Evolutionary conservation across 2,329 filamentous ascomycete genomes (phyloP).

Genomic region (Calonectria montana): DNA sequence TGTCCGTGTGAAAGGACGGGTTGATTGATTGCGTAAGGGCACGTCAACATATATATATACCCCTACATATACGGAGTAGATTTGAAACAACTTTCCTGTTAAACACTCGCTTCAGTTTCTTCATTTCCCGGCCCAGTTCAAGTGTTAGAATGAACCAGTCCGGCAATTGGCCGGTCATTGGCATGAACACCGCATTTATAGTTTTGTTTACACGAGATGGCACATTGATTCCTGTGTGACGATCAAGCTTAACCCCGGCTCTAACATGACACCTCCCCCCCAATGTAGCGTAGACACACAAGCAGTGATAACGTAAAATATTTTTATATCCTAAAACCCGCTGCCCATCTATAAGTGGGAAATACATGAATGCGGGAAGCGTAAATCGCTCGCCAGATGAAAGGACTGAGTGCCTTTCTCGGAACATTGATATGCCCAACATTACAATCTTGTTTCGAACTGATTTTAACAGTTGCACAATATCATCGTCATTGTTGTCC

Average conservation of each 20-base stretch:
- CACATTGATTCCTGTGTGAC: not conserved
- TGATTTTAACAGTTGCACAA: slow-evolving; percentile 9
- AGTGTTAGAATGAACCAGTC: not conserved
- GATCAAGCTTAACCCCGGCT: not conserved
- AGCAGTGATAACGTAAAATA: slow-evolving; percentile 2
- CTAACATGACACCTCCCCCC: not conserved
- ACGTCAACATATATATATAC: slow-evolving; percentile 10
- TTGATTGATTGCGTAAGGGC: not conserved
- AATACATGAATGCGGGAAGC: slow-evolving; percentile 35
- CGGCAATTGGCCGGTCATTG: not conserved
- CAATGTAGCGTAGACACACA: not conserved
- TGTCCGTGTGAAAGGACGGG: not conserved
- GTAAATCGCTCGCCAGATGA: slow-evolving; percentile 27
- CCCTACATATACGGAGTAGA: slow-evolving; percentile 5
- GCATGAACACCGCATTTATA: not conserved
- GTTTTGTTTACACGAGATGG: not conserved
- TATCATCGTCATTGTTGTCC: slow-evolving; percentile 2
- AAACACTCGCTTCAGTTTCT: not conserved
- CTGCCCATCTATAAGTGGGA: slow-evolving; percentile 40
- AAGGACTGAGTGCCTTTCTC: slow-evolving; percentile 16
- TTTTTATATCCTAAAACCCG: slow-evolving; percentile 33
- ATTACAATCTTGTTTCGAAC: slow-evolving; percentile 30
- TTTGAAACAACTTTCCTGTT: not conserved
- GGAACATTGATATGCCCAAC: slow-evolving; percentile 27
- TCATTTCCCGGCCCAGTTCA: too few species aligned